phyloP scores from a whole-genome alignment of 1,284 basidiomycete genomes.

The Trichosporon faecale region DNA sequence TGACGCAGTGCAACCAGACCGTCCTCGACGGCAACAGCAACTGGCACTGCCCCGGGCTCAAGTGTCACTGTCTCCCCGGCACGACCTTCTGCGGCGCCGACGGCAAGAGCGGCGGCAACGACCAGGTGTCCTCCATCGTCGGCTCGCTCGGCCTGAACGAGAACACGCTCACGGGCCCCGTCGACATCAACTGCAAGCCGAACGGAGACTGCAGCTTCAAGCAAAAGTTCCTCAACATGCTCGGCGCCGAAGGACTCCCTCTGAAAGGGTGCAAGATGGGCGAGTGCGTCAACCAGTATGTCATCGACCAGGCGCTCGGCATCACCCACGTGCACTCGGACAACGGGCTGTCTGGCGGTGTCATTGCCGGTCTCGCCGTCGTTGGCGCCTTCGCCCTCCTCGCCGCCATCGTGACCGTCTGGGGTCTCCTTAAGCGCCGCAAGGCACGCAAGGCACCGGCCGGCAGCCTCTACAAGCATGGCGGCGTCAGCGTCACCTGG shows the following conservation, averaged over 20 bases:
- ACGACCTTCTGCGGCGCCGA: constrained; percentile 67
- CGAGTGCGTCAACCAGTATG: constrained; percentile 76
- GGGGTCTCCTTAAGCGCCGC: constrained; percentile 63
- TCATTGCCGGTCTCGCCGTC: constrained; percentile 80
- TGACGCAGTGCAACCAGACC: constrained; percentile 66
- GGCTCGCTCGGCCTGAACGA: constrained; percentile 59
- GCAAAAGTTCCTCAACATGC: constrained; percentile 66
- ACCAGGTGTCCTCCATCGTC: background rate
- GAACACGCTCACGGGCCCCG: constrained; percentile 43
- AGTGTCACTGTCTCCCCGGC: constrained; percentile 67
- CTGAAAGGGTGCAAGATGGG: constrained; percentile 72
- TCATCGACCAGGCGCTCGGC: constrained; percentile 60
- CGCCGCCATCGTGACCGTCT: constrained; percentile 59
- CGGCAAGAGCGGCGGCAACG: background rate
- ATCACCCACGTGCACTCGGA: constrained; percentile 18
- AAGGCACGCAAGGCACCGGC: constrained; percentile 57
- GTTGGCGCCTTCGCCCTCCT: constrained; percentile 65
- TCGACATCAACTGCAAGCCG: constrained; percentile 63
- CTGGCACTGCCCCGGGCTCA: constrained; percentile 68
- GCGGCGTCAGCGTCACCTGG: constrained; percentile 68
- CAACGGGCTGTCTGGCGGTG: constrained; percentile 63
- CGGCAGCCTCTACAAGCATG: constrained; percentile 31
- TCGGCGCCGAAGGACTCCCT: constrained; percentile 67
- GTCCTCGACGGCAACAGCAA: constrained; percentile 50
- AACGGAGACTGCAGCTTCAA: constrained; percentile 70